Evolutionary conservation across 2,329 filamentous ascomycete genomes (phyloP).

Genomic region (Massarina eburnea): DNA sequence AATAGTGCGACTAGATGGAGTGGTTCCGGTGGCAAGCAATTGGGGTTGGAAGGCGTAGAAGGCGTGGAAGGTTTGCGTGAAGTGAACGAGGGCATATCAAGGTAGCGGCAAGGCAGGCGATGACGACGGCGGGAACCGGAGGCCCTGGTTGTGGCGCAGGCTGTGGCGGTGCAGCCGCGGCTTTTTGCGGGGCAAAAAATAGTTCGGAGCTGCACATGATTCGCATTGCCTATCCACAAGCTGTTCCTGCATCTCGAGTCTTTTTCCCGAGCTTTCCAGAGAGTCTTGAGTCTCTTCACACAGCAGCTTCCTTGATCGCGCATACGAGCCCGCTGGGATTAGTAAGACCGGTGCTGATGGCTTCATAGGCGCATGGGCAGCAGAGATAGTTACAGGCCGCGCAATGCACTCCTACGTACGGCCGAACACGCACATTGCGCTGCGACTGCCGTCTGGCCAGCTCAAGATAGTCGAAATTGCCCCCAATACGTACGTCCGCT

Average conservation of each 20-base stretch:
- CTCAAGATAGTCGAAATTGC: slow-evolving; percentile 60
- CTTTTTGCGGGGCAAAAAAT: background rate
- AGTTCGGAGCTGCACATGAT: background rate
- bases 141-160: background rate
- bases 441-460: slow-evolving; percentile 61
- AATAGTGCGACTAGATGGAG: background rate
- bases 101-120: slow-evolving; percentile 1
- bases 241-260: no score
- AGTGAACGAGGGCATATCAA: background rate
- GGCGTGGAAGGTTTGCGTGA: background rate
- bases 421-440: slow-evolving; percentile 54
- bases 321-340: no score
- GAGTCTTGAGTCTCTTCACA: no score
- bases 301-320: no score
- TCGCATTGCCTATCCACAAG: no score
- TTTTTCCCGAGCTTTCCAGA: no score
- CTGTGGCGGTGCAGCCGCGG: background rate
- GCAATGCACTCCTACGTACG: slow-evolving; percentile 51
- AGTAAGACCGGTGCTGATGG: no score
- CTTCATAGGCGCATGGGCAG: slow-evolving; percentile 1
- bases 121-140: slow-evolving; percentile 7
- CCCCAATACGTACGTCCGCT: slow-evolving; percentile 64
- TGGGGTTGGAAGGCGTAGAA: background rate
- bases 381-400: slow-evolving; percentile 11
- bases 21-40: background rate